Base-by-base conservation (phyloP, 2,329 filamentous ascomycete genomes). In the Paecilomyces variotii region DNA sequence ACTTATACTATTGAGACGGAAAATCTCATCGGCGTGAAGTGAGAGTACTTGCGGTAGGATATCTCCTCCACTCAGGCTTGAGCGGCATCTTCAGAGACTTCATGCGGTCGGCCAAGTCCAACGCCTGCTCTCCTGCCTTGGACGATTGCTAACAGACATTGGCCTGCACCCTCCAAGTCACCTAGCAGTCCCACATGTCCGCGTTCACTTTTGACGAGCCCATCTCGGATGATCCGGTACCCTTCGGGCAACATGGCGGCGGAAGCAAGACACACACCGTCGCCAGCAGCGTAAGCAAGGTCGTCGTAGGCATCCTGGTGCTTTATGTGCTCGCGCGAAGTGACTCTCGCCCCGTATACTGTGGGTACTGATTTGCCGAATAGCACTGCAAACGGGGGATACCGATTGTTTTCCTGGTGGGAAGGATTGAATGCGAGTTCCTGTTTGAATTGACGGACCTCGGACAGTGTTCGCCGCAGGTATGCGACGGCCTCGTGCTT, bases 351-450 rank as follows among this genome's bases (percentile, higher is more conserved):
- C 0, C 88, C 91, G 69, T 87, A 91, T 0, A 96, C 89, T 0
- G 92, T 97, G 0, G 92, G 92, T 0, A 88, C 89, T 26, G 85
- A 86, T 72, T 96, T 96, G 58, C 90, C 89, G 74, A 96, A 97
- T 7, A 97, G 84, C 53, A 96, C 82, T 0, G 89, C 86, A 11
- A 90, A 79, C 0, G 93, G 92, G 2, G 92, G 92, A 68, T 97
- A 97, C 0, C 73, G 70, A 69, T 96, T 96, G n/a, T 79, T 70
- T 0, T 75, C 73, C 14, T 85, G 82, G 65, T 88, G 86, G 0
- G 72, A 64, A 0, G 85, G 77, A 1, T 78, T 77, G 73, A 89
- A 87, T 0, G 81, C 79, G 0, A 93, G 82, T 65, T 93, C 88
- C 61, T 83, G 74, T 61, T 94, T 92, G 81, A 96, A 97, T 7